Base-by-base conservation (phyloP, 352 stramenopile species). In the Globisporangium ultimum region DNA sequence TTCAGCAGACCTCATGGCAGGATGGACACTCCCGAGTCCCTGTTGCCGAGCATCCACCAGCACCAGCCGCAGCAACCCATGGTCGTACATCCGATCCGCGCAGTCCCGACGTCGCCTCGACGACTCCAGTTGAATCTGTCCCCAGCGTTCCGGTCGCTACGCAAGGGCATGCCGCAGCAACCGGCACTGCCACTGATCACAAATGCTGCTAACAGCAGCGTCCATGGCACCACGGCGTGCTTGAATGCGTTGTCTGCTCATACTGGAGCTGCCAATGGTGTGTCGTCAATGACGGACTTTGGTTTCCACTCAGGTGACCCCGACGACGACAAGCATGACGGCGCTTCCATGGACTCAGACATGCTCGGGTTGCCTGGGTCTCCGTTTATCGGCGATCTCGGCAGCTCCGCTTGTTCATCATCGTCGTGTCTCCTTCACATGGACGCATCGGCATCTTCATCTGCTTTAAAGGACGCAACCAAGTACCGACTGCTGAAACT, bases 401-500 rank as follows among this genome's bases (percentile, higher is more conserved):
- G 49, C n/a, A 48, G 28, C 5, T n/a, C 47, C 17, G 49, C 41
- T 55, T 2, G 20, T 42, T 12, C 20, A 5, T 28, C 24, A 2
- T 5, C 24, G 5, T 28, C 24, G 24, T 5, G 24, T 28, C 24
- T 28, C 24, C 24, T 28, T 28, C 24, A 28, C 24, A 5, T 28
- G 24, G 24, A 3, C 45, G 8, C 34, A 51, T 55, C 21, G 13
- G 17, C 22, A 40, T 18, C n/a, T n/a, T 9, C 24, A 40, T 20
- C 20, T 59, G 15, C 18, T 42, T 10, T 62, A 55, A 3, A 61
- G 72, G 18, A 62, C 68, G 7, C 24, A 28, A 28, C 24, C 24
- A 80, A 78, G 41, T 88, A 91, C 42, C 76, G 78, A 61, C 46
- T 91, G 20, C 69, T 91, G 8, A 91, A 84, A 60, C 76, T 74